Conservation (phyloP, 208 protist genomes). For the Leishmania guyanensis region DNA sequence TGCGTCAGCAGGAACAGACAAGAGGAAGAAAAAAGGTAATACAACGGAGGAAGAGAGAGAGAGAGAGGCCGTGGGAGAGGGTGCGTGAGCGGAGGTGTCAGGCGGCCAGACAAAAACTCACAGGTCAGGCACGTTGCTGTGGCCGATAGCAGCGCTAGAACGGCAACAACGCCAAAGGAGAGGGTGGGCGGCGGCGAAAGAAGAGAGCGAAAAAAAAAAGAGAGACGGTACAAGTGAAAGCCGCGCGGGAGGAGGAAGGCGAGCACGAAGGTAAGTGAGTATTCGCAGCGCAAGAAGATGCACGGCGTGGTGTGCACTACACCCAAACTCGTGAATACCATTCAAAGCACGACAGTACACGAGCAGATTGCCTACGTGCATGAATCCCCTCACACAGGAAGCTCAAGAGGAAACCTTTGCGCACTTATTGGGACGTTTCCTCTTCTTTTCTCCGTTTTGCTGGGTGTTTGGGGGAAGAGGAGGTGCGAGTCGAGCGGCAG, state of each 20-base stretch:
- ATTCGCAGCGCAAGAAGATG: not conserved
- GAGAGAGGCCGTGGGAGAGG: not conserved
- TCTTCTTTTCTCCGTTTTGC: not conserved
- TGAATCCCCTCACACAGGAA: not conserved
- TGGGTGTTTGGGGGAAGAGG: not conserved
- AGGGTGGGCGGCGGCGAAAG: not conserved
- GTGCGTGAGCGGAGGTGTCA: not conserved
- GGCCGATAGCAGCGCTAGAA: not conserved
- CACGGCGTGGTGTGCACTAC: not conserved
- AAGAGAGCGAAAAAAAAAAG: conserved; percentile 1
- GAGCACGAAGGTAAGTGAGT: not conserved
- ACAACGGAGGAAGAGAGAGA: not conserved
- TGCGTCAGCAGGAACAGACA: not conserved
- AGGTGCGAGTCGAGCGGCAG: not conserved
- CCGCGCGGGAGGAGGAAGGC: not conserved
- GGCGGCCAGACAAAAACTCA: not conserved
- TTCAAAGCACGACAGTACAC: not conserved
- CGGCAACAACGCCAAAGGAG: not conserved
- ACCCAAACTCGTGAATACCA: not conserved
- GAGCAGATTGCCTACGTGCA: not conserved
- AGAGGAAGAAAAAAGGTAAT: not conserved
- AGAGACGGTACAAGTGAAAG: not conserved
- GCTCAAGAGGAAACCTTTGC: not conserved
- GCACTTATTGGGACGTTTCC: not conserved
- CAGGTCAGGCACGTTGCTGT: not conserved